These are phyloP conservation scores for Macrocybe gigantea DNA, from an alignment of 768 basidiomycete genomes.

Conservation along the genomic window DNA sequence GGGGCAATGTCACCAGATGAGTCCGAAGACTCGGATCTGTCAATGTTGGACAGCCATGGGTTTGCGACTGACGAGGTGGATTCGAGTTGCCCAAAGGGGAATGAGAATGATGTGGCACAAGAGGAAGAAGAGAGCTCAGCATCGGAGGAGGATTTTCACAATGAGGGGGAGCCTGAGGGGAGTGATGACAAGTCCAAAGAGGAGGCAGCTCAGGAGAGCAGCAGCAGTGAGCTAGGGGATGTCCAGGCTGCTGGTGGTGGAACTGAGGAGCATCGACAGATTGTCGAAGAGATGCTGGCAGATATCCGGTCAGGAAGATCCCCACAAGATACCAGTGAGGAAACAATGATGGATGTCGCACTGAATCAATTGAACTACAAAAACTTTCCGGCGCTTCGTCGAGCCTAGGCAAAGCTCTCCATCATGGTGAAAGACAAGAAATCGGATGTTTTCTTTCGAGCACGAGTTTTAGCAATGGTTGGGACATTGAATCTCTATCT, in stretches of 20 bases:
- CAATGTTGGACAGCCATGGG: too few species aligned
- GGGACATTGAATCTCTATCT: conserved; percentile 11
- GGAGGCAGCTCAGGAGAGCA: too few species aligned
- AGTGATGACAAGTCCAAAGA: too few species aligned
- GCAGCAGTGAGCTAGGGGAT: background rate
- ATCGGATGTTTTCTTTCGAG: conserved; percentile 12
- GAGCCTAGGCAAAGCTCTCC: background rate
- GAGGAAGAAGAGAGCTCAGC: too few species aligned
- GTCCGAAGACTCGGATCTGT: too few species aligned
- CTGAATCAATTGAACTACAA: background rate
- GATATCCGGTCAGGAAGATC: background rate
- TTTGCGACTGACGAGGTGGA: too few species aligned
- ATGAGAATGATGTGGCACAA: too few species aligned
- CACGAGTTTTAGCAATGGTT: conserved; percentile 9
- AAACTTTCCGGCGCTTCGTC: background rate
- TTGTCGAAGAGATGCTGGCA: background rate
- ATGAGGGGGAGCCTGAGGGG: too few species aligned
- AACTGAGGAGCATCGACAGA: background rate
- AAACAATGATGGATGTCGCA: background rate
- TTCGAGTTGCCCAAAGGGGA: too few species aligned
- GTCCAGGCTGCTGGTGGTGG: background rate
- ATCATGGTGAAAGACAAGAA: conserved; percentile 9
- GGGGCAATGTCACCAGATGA: too few species aligned
- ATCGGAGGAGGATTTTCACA: too few species aligned
- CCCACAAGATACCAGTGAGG: background rate